Conservation (phyloP, 805 yeast species). For the Myxozyma mucilagina region DNA sequence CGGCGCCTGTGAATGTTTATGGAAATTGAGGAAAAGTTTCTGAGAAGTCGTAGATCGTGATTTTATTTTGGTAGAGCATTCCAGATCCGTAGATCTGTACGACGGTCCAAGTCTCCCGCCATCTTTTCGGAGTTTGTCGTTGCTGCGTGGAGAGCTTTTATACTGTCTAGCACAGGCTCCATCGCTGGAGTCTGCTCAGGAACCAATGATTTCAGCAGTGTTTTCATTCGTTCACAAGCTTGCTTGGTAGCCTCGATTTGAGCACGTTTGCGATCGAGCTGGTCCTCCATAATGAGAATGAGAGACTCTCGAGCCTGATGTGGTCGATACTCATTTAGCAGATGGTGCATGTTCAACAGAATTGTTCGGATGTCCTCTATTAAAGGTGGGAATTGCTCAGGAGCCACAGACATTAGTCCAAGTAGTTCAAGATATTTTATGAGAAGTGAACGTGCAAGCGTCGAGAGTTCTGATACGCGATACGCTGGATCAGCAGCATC, state of each 20-base stretch:
- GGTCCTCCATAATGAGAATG: conserved; percentile 69
- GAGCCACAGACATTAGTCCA: conserved; percentile 73
- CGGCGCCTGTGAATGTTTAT: no score
- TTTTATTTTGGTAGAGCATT: no score
- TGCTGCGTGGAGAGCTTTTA: no score
- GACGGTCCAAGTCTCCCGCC: no score
- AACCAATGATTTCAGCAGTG: neutral
- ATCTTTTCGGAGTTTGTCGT: no score
- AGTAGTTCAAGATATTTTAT: conserved; percentile 79
- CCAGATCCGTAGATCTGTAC: no score
- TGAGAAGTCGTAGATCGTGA: no score
- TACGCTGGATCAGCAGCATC: conserved; percentile 47
- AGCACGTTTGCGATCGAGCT: conserved; percentile 60
- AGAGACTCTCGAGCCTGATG: conserved; percentile 92
- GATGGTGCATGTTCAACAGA: conserved; percentile 85
- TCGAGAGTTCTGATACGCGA: conserved; percentile 73
- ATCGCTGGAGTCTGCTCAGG: neutral
- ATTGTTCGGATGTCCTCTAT: conserved; percentile 78
- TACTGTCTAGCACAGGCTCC: no score
- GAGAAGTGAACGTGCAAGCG: conserved; percentile 72
- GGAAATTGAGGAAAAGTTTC: neutral
- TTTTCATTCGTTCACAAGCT: conserved; percentile 46
- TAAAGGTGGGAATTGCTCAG: conserved; percentile 60
- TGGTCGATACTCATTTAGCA: conserved; percentile 87
- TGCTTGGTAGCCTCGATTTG: conserved; percentile 53